Evolutionary conservation across 2,329 filamentous ascomycete species (phyloP), one percentile per base, ranked within the genome.

Genomic region (Ustilaginoidea virens): DNA sequence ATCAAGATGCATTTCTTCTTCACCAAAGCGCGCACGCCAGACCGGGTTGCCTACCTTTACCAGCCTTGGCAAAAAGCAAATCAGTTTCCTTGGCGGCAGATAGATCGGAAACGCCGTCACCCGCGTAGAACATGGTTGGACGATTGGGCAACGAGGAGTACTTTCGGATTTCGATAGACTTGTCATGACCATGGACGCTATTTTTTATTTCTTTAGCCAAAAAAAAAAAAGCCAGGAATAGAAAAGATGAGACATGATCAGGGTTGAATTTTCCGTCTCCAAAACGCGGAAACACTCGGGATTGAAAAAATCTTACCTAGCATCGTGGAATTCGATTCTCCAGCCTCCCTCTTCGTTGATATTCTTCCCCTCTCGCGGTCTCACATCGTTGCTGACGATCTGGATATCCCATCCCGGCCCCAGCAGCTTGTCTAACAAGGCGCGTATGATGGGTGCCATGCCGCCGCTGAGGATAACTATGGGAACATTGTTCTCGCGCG

Each of bases 141-240:
- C 85, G 68, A 45, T 79, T 56, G 0, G 81, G 74, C 24, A 92
- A 63, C 16, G 72, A 63, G 3, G 78, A 76, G 56, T 96, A 96
- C 29, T 83, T 83, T 39, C 81, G 74, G 45, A 98, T 83, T 49
- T 90, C 82, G 30, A 87, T 63, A 16, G 78, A 86, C 69, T 98
- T 98, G 65, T 98, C 87, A 50, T 98, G 90, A n/a, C 90, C 90
- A 45, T 92, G 92, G 33, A 75, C 67, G 47, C 79, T 81, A n/a
- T n/a, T n/a, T n/a, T n/a, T n/a, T n/a, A n/a, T n/a, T n/a, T n/a
- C n/a, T n/a, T n/a, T n/a, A n/a, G n/a, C n/a, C n/a, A n/a, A n/a
- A n/a, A n/a, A n/a, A n/a, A n/a, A n/a, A n/a, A n/a, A n/a, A n/a
- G n/a, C n/a, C n/a, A n/a, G n/a, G n/a, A n/a, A n/a, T n/a, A n/a